Base-by-base conservation (phyloP, 1,139 yeast species). In the Candida albicans region DNA sequence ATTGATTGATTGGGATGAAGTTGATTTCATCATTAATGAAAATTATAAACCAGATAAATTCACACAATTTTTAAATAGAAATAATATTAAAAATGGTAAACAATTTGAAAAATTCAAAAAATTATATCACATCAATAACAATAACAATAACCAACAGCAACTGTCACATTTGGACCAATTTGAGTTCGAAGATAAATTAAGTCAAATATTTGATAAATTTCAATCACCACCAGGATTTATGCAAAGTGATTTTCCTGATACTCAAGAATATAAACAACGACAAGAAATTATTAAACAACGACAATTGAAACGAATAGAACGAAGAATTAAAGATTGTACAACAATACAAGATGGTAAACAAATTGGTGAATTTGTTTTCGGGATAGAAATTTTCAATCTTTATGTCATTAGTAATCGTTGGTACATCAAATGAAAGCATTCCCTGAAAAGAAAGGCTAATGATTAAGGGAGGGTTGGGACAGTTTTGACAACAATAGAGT, bases 191-290 rank as follows among this genome's bases (percentile, higher is more conserved):
- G 60, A 55, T 33, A 46, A 52, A 27, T 37, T 51, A 8, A 57
- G 48, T 44, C 74, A 69, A 51, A 50, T 67, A 6, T 66, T 59
- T 52, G 74, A 69, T 41, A 67, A 76, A 53, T 75, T 79, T 24
- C 77, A 76, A 40, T 77, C 84, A 2, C 88, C 88, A 1, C 86
- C 86, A 2, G 87, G 87, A 1, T 81, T 75, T 59, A 82, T 80
- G 61, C 62, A 74, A 36, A 72, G 82, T 35, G 87, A 81, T 47
- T 83, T 84, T 52, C 87, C 88, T 1, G 65, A 67, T 12, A 79
- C 87, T 0, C 87, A 81, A 50, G 83, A 81, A 54, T 58, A 64
- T 32, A 32, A 12, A 25, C 54, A 52, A 24, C 42, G 65, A 15
- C 46, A 47, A 22, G 42, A 47, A 14, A 43, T 57, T 12, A 43